Evolutionary conservation across 495 filamentous ascomycete species (phyloP).

Genomic region (Aspergillus mulundensis): DNA sequence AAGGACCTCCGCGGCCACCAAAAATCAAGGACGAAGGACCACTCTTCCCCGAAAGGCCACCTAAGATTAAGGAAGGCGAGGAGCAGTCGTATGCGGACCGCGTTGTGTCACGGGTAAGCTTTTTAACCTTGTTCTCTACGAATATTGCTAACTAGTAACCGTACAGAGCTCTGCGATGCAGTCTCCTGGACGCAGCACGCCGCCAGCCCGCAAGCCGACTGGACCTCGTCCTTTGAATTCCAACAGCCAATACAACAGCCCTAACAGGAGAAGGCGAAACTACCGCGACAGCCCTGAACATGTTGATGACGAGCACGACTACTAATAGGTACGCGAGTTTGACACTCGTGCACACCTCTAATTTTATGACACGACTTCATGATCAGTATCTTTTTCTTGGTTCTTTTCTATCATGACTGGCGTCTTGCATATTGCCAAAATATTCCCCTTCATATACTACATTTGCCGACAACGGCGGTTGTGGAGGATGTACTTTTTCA

Average conservation of each 20-base stretch:
- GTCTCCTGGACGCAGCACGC: conserved; percentile 31
- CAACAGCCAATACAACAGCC: conserved; percentile 44
- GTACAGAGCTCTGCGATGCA: conserved; percentile 38
- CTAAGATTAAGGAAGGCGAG: conserved; percentile 39
- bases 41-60: conserved; percentile 44
- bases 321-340: conserved; percentile 20
- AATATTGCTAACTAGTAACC: conserved; percentile 6
- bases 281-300: conserved; percentile 49
- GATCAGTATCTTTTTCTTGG: conserved; percentile 10
- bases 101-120: conserved; percentile 38
- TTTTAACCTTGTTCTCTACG: background rate
- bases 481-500: conserved; percentile 14
- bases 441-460: conserved; percentile 6
- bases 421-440: conserved; percentile 16
- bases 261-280: conserved; percentile 41
- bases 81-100: conserved; percentile 41
- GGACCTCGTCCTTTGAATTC: conserved; percentile 50
- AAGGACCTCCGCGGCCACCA: conserved; percentile 47
- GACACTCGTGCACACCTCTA: conserved; percentile 4
- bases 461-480: background rate
- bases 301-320: conserved; percentile 41
- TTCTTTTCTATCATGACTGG: conserved; percentile 10
- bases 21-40: conserved; percentile 53
- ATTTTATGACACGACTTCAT: conserved; percentile 14
- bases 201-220: conserved; percentile 51